These are phyloP conservation scores for Trichosporon ovoides DNA, from an alignment of 1,284 basidiomycete species.

Conservation along the genomic window DNA sequence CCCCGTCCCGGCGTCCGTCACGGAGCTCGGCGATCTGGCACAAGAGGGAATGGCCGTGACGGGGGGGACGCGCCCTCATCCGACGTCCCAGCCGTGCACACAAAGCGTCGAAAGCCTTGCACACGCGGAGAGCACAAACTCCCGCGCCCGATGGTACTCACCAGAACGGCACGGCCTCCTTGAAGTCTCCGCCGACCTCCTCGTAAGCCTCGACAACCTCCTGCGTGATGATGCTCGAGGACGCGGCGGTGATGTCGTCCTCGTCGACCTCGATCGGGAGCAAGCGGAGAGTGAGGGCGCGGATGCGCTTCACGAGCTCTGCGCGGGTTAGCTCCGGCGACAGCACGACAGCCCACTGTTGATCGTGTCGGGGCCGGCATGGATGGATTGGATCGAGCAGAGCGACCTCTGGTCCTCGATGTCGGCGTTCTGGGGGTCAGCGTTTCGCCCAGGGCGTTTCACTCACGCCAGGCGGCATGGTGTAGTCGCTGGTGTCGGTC, in stretches of 20 bases:
- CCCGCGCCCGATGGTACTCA: slow-evolving; percentile 12
- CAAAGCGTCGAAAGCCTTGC: background rate
- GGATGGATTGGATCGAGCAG: slow-evolving; percentile 28
- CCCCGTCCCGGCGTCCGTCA: too few species aligned
- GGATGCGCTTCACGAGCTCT: slow-evolving; percentile 66
- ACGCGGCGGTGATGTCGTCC: slow-evolving; percentile 41
- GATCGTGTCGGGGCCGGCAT: slow-evolving; percentile 16
- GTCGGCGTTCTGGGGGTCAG: slow-evolving; percentile 21
- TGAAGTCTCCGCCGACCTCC: slow-evolving; percentile 56
- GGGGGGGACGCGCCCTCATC: too few species aligned
- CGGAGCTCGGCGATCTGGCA: too few species aligned
- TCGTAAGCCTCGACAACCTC: slow-evolving; percentile 50
- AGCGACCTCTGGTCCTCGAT: slow-evolving; percentile 43
- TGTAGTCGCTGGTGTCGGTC: background rate
- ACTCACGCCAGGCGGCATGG: background rate
- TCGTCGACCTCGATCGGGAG: slow-evolving; percentile 65
- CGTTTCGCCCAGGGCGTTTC: background rate
- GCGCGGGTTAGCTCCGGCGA: background rate
- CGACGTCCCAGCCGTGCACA: too few species aligned
- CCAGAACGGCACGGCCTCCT: slow-evolving; percentile 61
- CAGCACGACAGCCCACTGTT: slow-evolving; percentile 6
- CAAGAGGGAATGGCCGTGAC: too few species aligned
- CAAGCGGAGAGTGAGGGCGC: slow-evolving; percentile 68
- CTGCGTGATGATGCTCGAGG: slow-evolving; percentile 48
- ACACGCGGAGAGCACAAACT: too few species aligned